Evolutionary conservation across 148 eudicot species (phyloP), one percentile per base, ranked within the genome.

Genomic region (Persicaria maculosa): DNA sequence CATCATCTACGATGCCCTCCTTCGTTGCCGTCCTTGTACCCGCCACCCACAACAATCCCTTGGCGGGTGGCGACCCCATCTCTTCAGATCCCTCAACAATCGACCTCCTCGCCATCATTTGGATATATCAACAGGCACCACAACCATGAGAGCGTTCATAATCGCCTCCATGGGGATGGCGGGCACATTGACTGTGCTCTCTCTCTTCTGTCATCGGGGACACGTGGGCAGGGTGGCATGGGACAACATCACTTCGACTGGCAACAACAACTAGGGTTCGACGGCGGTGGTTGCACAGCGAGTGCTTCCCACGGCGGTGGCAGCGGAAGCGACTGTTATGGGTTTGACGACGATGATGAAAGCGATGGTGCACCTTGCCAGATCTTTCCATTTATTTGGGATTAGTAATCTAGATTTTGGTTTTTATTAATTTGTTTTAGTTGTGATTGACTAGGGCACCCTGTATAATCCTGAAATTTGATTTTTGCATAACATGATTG

Each of bases 141-240:
- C 57, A 8, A 14, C 57, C 12, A 11, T 14, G 40, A 22, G 50
- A 48, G 47, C 53, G 22, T 47, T 54, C 70, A 71, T 16, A 74
- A 73, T 54, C 72, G 2, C 68, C 48, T 15, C 78, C 64, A 64
- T 50, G 71, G 57, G 10, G 14, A 48, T 44, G 69, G 45, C 47
- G 47, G 58, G 3, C 50, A 58, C 62, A 67, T 79, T 81, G 77
- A 76, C 54, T 75, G 81, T 82, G 89, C 82, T 86, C 89, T 73
- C 89, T 86, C 87, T 86, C 89, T 86, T 86, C 89, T 86, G 89
- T 86, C 89, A 86, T 74, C 77, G 17, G 67, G 67, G 67, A 61
- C 67, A 17, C 62, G 1, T 57, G 62, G 7, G 8, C 62, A 19
- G 36, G 17, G 2, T 9, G 40, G 40, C 40, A 3, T 31, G 2